Conservation (phyloP, 148 eudicot genomes). For the Chenopodium quinoa region DNA sequence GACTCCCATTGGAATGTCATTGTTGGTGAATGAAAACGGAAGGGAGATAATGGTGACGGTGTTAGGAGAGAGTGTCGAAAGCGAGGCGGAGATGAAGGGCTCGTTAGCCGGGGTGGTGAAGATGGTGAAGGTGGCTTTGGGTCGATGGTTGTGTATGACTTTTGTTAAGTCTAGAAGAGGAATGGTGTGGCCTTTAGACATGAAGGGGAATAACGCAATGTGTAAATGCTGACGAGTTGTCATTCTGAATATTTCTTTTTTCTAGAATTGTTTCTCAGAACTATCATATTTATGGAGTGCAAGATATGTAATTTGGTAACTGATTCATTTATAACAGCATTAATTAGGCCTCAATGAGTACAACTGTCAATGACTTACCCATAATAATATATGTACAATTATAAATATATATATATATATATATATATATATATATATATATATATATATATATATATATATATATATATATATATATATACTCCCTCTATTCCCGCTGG, state of each 20-base stretch:
- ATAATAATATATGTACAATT: no score
- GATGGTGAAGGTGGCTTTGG: slow-evolving; percentile 39
- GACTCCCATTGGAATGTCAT: slow-evolving; percentile 33
- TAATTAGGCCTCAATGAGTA: no score
- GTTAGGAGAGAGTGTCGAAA: slow-evolving; percentile 22
- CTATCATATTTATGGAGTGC: no score
- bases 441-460: no score
- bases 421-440: no score
- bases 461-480: no score
- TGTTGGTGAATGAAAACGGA: slow-evolving; percentile 40
- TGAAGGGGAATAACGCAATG: slow-evolving; percentile 64
- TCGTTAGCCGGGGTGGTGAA: slow-evolving; percentile 67
- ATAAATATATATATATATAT: no score
- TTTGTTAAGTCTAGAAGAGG: slow-evolving; percentile 64
- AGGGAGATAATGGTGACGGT: slow-evolving; percentile 35
- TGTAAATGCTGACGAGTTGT: slow-evolving; percentile 25
- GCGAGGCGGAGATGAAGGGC: slow-evolving; percentile 46
- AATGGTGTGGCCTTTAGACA: slow-evolving; percentile 86
- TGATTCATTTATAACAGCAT: no score
- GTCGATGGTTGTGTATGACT: slow-evolving; percentile 49
- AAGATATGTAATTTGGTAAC: no score
- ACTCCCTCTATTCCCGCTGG: no score
- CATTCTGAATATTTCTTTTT: not conserved
- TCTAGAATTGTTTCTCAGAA: no score
- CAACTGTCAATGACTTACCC: no score